Evolutionary conservation across 78 protist genomes (phyloP), one percentile per base, ranked within the genome.

Genomic region (Isochrysis galbana): DNA sequence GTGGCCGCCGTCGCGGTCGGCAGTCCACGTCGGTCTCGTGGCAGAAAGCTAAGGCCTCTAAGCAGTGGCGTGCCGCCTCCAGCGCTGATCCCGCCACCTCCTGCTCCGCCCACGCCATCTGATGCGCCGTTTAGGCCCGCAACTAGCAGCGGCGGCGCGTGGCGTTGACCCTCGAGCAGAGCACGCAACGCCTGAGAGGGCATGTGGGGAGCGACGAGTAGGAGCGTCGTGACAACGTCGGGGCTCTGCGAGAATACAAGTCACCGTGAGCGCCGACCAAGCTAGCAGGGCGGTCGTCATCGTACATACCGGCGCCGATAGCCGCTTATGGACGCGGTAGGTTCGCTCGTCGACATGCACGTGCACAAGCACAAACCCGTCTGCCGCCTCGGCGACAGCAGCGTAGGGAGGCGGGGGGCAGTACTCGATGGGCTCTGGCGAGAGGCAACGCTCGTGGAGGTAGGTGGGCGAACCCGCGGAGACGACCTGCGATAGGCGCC

Each of bases 381-480:
- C 1, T n/a, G 47, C 82, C 29, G 34, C 38, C 32, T 3, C 22
- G 34, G n/a, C 32, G 78, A 89, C 25, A 42, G 44, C 91, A 11
- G 26, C 82, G 80, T 36, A 89, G 25, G 91, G 91, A 74, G 38
- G 67, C 55, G 41, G 61, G 11, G 21, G 82, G 78, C 29, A 14
- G 78, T 55, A 89, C 32, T 54, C 80, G 47, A 89, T 45, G 29
- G 14, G 82, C 42, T 45, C 1, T 1, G 91, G 39, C 5, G 84
- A 67, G 51, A 89, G 74, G 91, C 91, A 89, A 11, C 32, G 54
- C 39, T 89, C 91, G 91, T 89, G 26, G 48, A 61, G 36, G 80
- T 89, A 89, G 46, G 26, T 42, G 29, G 91, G 72, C 25, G 82
- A 89, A 11, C 41, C 91, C 26, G 67, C 29, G 38, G 84, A 67